A percentile compares a stretch with the other conserved stretches of the same genome.
Conservation (phyloP, 495 filamentous ascomycete species). For the Schizothecium vesticola region DNA sequence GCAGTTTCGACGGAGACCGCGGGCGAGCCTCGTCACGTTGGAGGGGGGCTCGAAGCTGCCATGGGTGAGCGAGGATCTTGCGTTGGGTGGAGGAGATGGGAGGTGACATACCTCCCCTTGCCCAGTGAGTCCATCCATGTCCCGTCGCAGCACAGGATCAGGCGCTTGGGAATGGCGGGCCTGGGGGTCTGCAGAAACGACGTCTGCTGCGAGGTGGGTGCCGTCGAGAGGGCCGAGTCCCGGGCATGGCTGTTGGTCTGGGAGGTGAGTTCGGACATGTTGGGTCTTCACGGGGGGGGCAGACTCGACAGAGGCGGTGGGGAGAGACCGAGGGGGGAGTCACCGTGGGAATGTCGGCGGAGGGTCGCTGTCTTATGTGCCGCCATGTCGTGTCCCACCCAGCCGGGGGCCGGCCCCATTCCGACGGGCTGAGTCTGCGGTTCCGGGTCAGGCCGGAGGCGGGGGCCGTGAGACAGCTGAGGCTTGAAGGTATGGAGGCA, state of each 20-base stretch:
- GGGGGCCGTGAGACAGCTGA: neutral
- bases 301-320: neutral
- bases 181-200: neutral
- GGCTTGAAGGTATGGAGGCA: neutral
- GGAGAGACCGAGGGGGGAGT: neutral
- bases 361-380: neutral
- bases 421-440: neutral
- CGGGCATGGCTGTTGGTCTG: neutral
- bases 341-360: too few relatives aligned
- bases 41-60: slow-evolving; percentile 32
- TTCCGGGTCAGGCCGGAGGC: neutral
- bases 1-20: slow-evolving; percentile 29
- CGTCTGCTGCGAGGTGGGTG: neutral
- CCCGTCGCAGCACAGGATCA: slow-evolving; percentile 34
- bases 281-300: neutral
- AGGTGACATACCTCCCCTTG: slow-evolving; percentile 18
- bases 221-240: neutral
- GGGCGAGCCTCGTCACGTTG: slow-evolving; percentile 42
- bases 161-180: slow-evolving; percentile 19
- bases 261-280: neutral
- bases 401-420: neutral
- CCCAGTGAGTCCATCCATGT: slow-evolving; percentile 37
- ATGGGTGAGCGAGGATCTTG: slow-evolving; percentile 17
- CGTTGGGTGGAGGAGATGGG: neutral
- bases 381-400: neutral